phyloP scores from a whole-genome alignment of 345 rosid species.

The Camelina neglecta region DNA sequence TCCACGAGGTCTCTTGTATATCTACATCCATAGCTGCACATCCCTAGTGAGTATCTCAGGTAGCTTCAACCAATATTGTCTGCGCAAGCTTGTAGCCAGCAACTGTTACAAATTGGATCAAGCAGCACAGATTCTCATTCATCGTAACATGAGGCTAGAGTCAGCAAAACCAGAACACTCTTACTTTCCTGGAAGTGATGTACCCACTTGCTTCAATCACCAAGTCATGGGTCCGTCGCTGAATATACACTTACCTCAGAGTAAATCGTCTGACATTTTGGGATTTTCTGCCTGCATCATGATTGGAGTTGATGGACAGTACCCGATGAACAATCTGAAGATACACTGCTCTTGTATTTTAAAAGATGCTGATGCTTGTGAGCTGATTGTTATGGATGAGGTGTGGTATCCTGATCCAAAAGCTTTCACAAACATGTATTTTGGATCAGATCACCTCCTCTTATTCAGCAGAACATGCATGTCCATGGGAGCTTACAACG shows the following conservation, averaged over 20 bases:
- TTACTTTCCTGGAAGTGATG: slow-evolving; percentile 42
- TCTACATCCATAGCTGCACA: slow-evolving; percentile 36
- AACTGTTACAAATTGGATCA: slow-evolving; percentile 42
- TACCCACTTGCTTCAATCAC: slow-evolving; percentile 34
- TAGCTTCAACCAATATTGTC: slow-evolving; percentile 29
- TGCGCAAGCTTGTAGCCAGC: slow-evolving; percentile 40
- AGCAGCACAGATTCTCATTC: slow-evolving; percentile 35
- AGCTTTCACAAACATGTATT: slow-evolving; percentile 30
- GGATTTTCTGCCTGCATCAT: slow-evolving; percentile 39
- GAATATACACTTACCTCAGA: slow-evolving; percentile 36
- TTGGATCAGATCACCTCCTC: slow-evolving; percentile 42
- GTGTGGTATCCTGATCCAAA: slow-evolving; percentile 44
- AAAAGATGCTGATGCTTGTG: slow-evolving; percentile 9
- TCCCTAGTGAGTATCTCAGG: slow-evolving; percentile 41
- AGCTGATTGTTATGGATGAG: slow-evolving; percentile 39
- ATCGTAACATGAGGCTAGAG: slow-evolving; percentile 32
- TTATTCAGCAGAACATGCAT: slow-evolving; percentile 41
- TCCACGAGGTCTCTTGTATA: slow-evolving; percentile 29
- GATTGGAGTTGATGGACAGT: slow-evolving; percentile 37
- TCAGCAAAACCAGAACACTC: slow-evolving; percentile 37
- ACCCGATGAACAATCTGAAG: slow-evolving; percentile 34
- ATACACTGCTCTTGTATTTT: slow-evolving; percentile 36
- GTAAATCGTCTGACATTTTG: slow-evolving; percentile 23
- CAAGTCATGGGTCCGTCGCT: slow-evolving; percentile 33
- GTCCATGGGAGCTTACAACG: slow-evolving; percentile 29